Percentiles rank a stretch among this genome's conserved stretches.
phyloP scores from a whole-genome alignment of 768 basidiomycete genomes.

The Pleurotus citrinopileatus region DNA sequence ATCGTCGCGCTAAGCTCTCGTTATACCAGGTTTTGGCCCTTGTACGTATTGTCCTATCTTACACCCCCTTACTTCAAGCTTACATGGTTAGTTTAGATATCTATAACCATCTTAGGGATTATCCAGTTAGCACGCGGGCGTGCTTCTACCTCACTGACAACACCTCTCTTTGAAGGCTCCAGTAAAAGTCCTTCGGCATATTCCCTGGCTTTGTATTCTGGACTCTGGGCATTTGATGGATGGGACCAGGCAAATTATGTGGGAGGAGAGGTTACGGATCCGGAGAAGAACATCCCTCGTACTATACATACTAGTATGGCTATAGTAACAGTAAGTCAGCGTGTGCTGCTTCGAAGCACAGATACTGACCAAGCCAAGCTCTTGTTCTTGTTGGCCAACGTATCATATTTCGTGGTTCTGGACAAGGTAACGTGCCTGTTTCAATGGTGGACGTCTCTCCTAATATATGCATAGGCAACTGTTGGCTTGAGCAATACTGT shows the following conservation, averaged over 20 bases:
- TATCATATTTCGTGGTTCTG: slow-evolving; percentile 93
- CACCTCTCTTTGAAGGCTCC: slow-evolving; percentile 69
- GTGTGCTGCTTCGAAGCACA: not conserved
- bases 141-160: slow-evolving; percentile 63
- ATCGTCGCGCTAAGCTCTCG: slow-evolving; percentile 7
- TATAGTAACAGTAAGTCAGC: slow-evolving; percentile 62
- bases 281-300: slow-evolving; percentile 83
- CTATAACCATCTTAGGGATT: slow-evolving; percentile 76
- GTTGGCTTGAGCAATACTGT: slow-evolving; percentile 84
- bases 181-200: slow-evolving; percentile 80
- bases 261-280: slow-evolving; percentile 81
- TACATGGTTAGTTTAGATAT: slow-evolving; percentile 39
- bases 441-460: not conserved
- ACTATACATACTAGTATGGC: slow-evolving; percentile 91
- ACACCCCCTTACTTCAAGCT: not conserved
- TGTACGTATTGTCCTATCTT: slow-evolving; percentile 37
- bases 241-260: slow-evolving; percentile 96
- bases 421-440: slow-evolving; percentile 52
- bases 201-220: slow-evolving; percentile 93
- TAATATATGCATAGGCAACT: slow-evolving; percentile 36
- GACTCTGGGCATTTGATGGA: slow-evolving; percentile 94
- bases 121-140: slow-evolving; percentile 72
- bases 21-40: slow-evolving; percentile 55
- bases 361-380: slow-evolving; percentile 35
- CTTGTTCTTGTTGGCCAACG: slow-evolving; percentile 78